Percentiles rank a stretch among this genome's conserved stretches.
These are phyloP conservation scores for Anastatica hierochuntica DNA, from an alignment of 345 rosid genomes.

Conservation along the genomic window DNA sequence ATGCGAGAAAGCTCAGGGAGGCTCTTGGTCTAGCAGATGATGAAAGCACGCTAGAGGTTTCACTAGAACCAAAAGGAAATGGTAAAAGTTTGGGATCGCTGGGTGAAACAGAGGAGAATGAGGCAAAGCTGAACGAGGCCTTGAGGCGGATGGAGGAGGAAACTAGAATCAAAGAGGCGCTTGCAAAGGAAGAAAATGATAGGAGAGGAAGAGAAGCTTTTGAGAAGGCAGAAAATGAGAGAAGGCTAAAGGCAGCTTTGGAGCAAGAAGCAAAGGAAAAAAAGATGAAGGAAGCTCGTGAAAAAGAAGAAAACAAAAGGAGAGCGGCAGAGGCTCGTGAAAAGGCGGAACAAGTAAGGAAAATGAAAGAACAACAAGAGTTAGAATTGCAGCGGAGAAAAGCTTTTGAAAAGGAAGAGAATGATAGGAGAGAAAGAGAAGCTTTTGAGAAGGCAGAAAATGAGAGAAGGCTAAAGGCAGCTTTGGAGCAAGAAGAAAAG, in stretches of 20 bases:
- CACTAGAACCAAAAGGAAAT: conserved; percentile 10
- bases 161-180: conserved; percentile 20
- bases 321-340: conserved; percentile 25
- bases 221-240: conserved; percentile 28
- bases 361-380: conserved; percentile 29
- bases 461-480: conserved; percentile 25
- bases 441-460: conserved; percentile 24
- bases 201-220: conserved; percentile 21
- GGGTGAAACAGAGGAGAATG: not conserved
- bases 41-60: conserved; percentile 23
- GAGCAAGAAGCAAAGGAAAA: conserved; percentile 28
- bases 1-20: conserved; percentile 30
- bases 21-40: conserved; percentile 26
- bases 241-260: conserved; percentile 20
- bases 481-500: conserved; percentile 27
- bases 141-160: conserved; percentile 26
- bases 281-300: conserved; percentile 17
- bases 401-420: conserved; percentile 17
- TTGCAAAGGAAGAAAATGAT: conserved; percentile 20
- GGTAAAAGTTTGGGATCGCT: conserved; percentile 7
- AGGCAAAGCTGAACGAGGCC: conserved; percentile 22
- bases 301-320: conserved; percentile 30
- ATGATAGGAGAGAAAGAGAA: conserved; percentile 25
- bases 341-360: conserved; percentile 29
- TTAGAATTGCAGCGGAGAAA: conserved; percentile 25